phyloP scores from a whole-genome alignment of 805 yeast species.

The Kregervanrija pseudodelftensis region DNA sequence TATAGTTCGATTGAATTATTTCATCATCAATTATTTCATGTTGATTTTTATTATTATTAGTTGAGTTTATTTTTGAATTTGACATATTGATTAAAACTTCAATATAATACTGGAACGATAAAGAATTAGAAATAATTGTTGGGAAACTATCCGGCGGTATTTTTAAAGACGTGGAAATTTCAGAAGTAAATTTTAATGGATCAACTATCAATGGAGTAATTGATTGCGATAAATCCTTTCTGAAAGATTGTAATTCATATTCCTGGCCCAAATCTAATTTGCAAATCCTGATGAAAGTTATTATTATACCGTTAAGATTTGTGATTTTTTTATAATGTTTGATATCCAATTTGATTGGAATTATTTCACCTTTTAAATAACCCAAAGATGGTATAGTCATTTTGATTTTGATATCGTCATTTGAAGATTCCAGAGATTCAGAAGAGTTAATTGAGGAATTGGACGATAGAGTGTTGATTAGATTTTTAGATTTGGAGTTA shows the following conservation, averaged over 20 bases:
- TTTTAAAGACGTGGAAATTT: conserved; percentile 53
- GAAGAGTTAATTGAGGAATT: conserved; percentile 31
- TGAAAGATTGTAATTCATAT: conserved; percentile 58
- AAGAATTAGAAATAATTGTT: conserved; percentile 62
- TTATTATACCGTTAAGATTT: conserved; percentile 65
- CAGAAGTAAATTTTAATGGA: conserved; percentile 49
- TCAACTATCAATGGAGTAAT: conserved; percentile 76
- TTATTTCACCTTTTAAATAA: conserved; percentile 67
- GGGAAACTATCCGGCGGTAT: conserved; percentile 86
- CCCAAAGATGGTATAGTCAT: conserved; percentile 57
- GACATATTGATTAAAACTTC: conserved; percentile 80
- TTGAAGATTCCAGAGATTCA: conserved; percentile 7
- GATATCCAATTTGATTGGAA: conserved; percentile 63
- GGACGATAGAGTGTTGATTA: conserved; percentile 32
- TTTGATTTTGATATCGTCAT: conserved; percentile 24
- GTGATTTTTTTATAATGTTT: conserved; percentile 66
- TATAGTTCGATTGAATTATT: conserved; percentile 14
- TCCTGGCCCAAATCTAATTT: conserved; percentile 55
- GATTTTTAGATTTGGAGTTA: conserved; percentile 23
- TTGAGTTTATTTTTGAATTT: conserved; percentile 28
- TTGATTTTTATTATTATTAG: conserved; percentile 2
- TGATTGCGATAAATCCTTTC: conserved; percentile 78
- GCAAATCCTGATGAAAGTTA: conserved; percentile 76
- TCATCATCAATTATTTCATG: conserved; percentile 18
- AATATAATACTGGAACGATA: conserved; percentile 76